Conservation (phyloP, 306 rosid species). For the Coriaria nepalensis region DNA sequence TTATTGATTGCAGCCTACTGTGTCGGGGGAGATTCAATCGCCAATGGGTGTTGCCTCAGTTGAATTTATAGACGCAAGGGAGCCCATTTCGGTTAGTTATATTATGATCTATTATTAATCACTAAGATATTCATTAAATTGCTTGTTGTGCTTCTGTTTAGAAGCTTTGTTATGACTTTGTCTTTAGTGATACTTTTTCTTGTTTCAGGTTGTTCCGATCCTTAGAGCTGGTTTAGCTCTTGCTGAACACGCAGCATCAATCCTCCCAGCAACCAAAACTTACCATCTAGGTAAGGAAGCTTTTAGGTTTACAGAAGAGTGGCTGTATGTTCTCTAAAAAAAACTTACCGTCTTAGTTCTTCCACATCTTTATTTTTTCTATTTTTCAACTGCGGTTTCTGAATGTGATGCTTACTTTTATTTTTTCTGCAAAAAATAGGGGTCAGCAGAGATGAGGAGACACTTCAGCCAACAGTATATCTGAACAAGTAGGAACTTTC, state of each 20-base stretch:
- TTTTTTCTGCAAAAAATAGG: conserved; percentile 28
- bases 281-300: conserved; percentile 72
- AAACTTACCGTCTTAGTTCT: not conserved
- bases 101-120: not conserved
- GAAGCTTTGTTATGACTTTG: conserved; percentile 10
- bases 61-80: conserved; percentile 88
- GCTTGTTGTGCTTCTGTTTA: conserved; percentile 4
- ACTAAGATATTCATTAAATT: not conserved
- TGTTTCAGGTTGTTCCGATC: conserved; percentile 71
- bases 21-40: conserved; percentile 78
- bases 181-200: conserved; percentile 15
- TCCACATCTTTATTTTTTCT: not conserved
- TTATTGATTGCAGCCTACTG: conserved; percentile 50
- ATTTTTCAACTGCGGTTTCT: not conserved
- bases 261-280: conserved; percentile 73
- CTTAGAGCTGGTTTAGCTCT: conserved; percentile 90
- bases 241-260: conserved; percentile 61
- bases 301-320: not conserved
- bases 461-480: conserved; percentile 70
- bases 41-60: conserved; percentile 81
- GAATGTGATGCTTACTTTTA: not conserved
- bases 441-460: conserved; percentile 67
- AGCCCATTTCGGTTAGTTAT: conserved; percentile 62
- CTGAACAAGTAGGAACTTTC: conserved; percentile 65
- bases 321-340: not conserved